Evolutionary conservation across 1,139 yeast genomes (phyloP), one percentile per base, ranked within the genome.

Genomic region (Hemisphaericaspora subhashii): DNA sequence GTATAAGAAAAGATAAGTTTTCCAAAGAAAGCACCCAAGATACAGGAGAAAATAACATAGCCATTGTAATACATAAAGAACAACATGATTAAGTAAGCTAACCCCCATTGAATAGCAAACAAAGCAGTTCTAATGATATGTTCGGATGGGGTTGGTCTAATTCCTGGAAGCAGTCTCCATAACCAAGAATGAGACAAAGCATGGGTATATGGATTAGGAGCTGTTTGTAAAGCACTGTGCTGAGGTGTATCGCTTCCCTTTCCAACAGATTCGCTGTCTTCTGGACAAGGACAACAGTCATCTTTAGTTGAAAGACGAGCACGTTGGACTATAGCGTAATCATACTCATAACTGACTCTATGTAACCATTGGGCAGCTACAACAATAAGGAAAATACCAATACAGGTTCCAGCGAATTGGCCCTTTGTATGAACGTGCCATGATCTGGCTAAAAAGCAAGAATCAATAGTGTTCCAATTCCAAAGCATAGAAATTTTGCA

Each of bases 51-150:
- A 41, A 81, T 77, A 26, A 82, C 68, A 55, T 80, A 83, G 14
- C 88, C 88, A 51, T 82, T 82, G 63, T 78, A 82, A 64, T 81
- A 81, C 88, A 82, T 83, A 64, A 81, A 81, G 50, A 83, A 62
- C 63, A 83, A 68, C 86, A 82, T 83, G 50, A 82, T 73, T 39
- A 82, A 59, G 54, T 81, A 82, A 4, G 82, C 76, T 14, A 77
- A 70, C 2, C 83, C 83, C 77, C 83, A 79, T 54, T 81, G 81
- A 21, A 79, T 49, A 2, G 79, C 70, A 55, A 74, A 82, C 31
- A 81, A 54, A 2, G 64, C 37, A 0, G 77, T 62, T 39, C 83
- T 68, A 9, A 77, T 50, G 5, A 75, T 21, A 50, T 81, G 87
- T 47, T 79, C 80, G 9, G 60, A 33, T 2, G 74, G 47, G 7